Evolutionary conservation across 345 rosid species (phyloP).

Genomic region (Brassica nigra): DNA sequence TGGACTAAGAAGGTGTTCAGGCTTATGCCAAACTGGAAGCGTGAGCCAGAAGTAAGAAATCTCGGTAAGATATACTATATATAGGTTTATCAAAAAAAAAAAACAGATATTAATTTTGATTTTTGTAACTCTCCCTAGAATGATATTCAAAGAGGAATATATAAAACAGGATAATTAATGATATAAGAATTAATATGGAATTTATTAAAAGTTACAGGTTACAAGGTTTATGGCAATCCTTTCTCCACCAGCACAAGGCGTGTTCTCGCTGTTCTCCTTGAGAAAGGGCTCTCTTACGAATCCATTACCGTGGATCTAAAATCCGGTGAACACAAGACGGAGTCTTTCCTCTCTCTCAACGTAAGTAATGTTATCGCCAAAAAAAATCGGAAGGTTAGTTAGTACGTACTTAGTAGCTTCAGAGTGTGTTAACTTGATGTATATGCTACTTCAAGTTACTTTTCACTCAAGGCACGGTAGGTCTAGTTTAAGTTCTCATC

Average conservation of each 20-base stretch:
- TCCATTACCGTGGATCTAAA: slow-evolving; percentile 49
- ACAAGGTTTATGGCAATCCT: slow-evolving; percentile 48
- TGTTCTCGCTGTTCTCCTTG: slow-evolving; percentile 18
- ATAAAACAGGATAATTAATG: too few species aligned
- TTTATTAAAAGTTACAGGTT: not conserved
- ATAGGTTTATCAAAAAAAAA: not conserved
- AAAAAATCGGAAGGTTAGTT: not conserved
- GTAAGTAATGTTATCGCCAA: slow-evolving; percentile 39
- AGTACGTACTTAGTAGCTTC: not conserved
- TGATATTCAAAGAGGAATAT: too few species aligned
- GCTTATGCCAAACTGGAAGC: slow-evolving; percentile 4
- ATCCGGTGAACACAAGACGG: slow-evolving; percentile 57
- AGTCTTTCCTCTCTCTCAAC: slow-evolving; percentile 52
- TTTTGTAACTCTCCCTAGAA: not conserved
- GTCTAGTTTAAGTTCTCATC: not conserved
- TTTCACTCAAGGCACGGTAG: not conserved
- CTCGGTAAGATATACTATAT: slow-evolving; percentile 12
- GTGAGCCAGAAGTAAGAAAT: slow-evolving; percentile 4
- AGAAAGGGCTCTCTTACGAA: slow-evolving; percentile 60
- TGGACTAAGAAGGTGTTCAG: slow-evolving; percentile 1
- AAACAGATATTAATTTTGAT: not conserved
- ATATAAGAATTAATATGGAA: not conserved
- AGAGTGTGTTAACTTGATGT: too few species aligned
- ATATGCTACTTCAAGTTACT: not conserved
- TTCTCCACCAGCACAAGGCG: slow-evolving; percentile 51